Base-by-base conservation (phyloP, 208 protist genomes). In the Zelonia costaricensis region DNA sequence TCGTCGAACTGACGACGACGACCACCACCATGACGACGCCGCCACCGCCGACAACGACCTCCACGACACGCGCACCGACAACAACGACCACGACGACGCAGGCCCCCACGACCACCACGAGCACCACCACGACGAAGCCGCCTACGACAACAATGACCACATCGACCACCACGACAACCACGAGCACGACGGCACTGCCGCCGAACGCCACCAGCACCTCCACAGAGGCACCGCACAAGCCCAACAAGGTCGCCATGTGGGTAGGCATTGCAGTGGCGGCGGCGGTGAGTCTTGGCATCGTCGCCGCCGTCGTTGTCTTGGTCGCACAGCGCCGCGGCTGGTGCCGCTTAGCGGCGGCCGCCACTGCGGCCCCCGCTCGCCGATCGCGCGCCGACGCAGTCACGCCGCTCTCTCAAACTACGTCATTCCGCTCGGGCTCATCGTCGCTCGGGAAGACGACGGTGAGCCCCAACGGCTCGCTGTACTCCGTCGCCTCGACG, bases 261-360 rank as follows among this genome's bases (percentile, higher is more conserved):
- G 42, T 42, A 1, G 54, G 38, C 55, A 47, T 72, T 25, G 42
- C 48, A 6, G 40, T 69, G 8, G 70, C 42, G 16, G 44, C 56
- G 16, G 57, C 10, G 13, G 63, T 42, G 15, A n/a, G n/a, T n/a
- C 57, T 56, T 10, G 30, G 54, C 1, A 35, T 69, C 54, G 22
- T 61, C 47, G 44, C 20, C 18, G 10, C 60, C 16, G 20, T 43
- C 35, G 15, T 20, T 5, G 44, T 42, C 7, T 5, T 60, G 9
- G 33, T 33, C 45, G 49, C 43, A 10, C 20, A 25, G 7, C 23
- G 16, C 3, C 18, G 23, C 38, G 9, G 48, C 43, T 64, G 65
- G 18, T 63, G 47, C n/a, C 59, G 49, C 65, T 56, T 53, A 38
- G 31, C 38, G 6, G 46, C 61, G 5, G 40, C 10, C 8, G 28